These are phyloP conservation scores for Globisporangium alternatum DNA, from an alignment of 352 stramenopile genomes.

Conservation along the genomic window DNA sequence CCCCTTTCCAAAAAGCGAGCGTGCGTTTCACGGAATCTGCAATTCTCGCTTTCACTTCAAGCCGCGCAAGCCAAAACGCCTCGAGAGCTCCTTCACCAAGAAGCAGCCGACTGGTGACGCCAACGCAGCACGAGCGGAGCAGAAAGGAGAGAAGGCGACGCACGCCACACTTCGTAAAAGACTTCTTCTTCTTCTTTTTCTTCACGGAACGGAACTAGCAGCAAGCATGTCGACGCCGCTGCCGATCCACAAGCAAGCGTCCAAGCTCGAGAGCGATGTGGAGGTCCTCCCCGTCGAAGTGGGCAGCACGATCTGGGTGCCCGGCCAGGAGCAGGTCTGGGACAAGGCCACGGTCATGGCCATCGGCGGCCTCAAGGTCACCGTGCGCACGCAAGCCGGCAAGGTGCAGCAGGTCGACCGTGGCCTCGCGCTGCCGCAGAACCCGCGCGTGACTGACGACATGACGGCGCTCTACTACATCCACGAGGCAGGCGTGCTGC, in stretches of 20 bases:
- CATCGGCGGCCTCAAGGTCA: slow-evolving; percentile 84
- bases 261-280: slow-evolving; percentile 58
- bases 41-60: slow-evolving; percentile 39
- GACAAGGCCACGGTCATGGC: slow-evolving; percentile 80
- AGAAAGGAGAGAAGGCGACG: slow-evolving; percentile 7
- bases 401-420: slow-evolving; percentile 88
- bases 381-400: slow-evolving; percentile 73
- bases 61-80: slow-evolving; percentile 12
- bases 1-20: slow-evolving; percentile 3
- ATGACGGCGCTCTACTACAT: slow-evolving; percentile 96
- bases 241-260: slow-evolving; percentile 66
- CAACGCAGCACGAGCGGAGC: not conserved
- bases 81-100: not conserved
- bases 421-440: slow-evolving; percentile 61
- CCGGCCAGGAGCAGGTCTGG: slow-evolving; percentile 70
- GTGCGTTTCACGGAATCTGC: slow-evolving; percentile 15
- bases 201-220: not conserved
- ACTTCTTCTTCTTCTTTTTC: no score
- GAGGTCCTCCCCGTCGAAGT: slow-evolving; percentile 77
- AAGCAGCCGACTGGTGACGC: slow-evolving; percentile 8
- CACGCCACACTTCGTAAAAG: not conserved
- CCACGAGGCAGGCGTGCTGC: slow-evolving; percentile 93
- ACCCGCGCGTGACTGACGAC: slow-evolving; percentile 85
- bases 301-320: slow-evolving; percentile 73
- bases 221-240: slow-evolving; percentile 57